These are phyloP conservation scores for Penicillium crystallinum DNA, from an alignment of 495 filamentous ascomycete genomes.

Conservation along the genomic window DNA sequence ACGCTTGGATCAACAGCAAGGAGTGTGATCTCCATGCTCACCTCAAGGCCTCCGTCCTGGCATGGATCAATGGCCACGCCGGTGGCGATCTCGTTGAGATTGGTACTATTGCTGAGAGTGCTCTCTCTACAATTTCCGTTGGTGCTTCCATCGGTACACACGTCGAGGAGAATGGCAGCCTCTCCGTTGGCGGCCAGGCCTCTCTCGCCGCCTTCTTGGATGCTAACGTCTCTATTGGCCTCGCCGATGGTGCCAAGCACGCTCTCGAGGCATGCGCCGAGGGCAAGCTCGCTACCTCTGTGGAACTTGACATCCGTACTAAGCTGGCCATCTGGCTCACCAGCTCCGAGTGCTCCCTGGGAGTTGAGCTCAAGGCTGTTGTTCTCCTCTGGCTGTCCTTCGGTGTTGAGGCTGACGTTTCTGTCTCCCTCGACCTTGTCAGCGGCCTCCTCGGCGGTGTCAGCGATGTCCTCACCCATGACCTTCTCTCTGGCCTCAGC, in stretches of 20 bases:
- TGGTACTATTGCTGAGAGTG: constrained; percentile 25
- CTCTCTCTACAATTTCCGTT: constrained; percentile 31
- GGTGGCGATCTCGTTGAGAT: constrained; percentile 27
- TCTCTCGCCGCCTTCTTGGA: constrained; percentile 36
- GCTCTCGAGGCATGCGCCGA: constrained; percentile 29
- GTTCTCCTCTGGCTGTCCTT: constrained; percentile 41
- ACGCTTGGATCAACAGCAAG: constrained; percentile 27
- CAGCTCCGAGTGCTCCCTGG: constrained; percentile 32
- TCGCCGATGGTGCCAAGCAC: constrained; percentile 28
- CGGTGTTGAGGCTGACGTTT: constrained; percentile 25
- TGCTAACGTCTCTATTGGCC: constrained; percentile 20
- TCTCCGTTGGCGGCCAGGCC: constrained; percentile 28
- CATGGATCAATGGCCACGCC: constrained; percentile 33
- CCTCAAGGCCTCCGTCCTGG: constrained; percentile 30
- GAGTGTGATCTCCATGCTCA: constrained; percentile 28
- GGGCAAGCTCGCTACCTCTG: constrained; percentile 28
- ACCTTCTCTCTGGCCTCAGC: constrained; percentile 26
- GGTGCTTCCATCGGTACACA: constrained; percentile 31
- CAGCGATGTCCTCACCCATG: constrained; percentile 26
- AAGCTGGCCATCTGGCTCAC: constrained; percentile 38
- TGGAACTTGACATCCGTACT: constrained; percentile 29
- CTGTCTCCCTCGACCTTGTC: constrained; percentile 25
- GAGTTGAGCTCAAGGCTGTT: constrained; percentile 39
- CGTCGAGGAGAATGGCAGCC: constrained; percentile 29
- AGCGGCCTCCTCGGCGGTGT: constrained; percentile 27